Evolutionary conservation across 1,284 basidiomycete species (phyloP).

Genomic region (Bothia castanella): DNA sequence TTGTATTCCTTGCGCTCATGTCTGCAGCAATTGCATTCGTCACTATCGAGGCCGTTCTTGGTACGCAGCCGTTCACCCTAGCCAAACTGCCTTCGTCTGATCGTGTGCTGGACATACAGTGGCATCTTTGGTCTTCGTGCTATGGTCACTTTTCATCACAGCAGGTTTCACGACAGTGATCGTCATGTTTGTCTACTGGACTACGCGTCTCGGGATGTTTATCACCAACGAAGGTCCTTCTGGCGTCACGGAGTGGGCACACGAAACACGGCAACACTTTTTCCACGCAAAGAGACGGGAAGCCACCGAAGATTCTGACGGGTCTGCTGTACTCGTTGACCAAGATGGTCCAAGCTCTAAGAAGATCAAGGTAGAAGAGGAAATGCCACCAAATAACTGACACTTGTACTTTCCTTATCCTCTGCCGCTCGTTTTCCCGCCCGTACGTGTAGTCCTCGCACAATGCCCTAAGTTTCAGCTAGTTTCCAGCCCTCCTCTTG

Average conservation of each 20-base stretch:
- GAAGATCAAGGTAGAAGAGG: constrained; percentile 29
- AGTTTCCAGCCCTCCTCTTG: neutral
- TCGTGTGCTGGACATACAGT: constrained; percentile 11
- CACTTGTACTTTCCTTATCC: neutral
- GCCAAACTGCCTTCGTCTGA: neutral
- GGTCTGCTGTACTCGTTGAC: constrained; percentile 24
- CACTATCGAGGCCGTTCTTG: constrained; percentile 23
- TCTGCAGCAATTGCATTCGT: constrained; percentile 17
- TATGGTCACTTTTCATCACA: constrained; percentile 28
- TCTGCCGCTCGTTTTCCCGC: neutral
- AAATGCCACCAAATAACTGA: constrained; percentile 7
- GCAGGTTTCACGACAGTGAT: constrained; percentile 27
- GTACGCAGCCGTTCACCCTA: constrained; percentile 14
- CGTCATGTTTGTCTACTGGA: constrained; percentile 33
- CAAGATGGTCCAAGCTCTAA: constrained; percentile 17
- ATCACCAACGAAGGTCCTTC: constrained; percentile 34
- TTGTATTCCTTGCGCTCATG: constrained; percentile 32
- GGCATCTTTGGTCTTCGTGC: constrained; percentile 20
- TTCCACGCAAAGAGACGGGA: constrained; percentile 17
- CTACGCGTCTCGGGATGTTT: constrained; percentile 33
- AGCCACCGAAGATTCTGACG: constrained; percentile 23
- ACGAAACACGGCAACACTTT: constrained; percentile 32
- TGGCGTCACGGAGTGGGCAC: constrained; percentile 37
- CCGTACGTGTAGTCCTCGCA: constrained; percentile 1
- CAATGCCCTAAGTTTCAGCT: neutral